Evolutionary conservation across 2,329 filamentous ascomycete genomes (phyloP).

Genomic region (Aspergillus uvarum): DNA sequence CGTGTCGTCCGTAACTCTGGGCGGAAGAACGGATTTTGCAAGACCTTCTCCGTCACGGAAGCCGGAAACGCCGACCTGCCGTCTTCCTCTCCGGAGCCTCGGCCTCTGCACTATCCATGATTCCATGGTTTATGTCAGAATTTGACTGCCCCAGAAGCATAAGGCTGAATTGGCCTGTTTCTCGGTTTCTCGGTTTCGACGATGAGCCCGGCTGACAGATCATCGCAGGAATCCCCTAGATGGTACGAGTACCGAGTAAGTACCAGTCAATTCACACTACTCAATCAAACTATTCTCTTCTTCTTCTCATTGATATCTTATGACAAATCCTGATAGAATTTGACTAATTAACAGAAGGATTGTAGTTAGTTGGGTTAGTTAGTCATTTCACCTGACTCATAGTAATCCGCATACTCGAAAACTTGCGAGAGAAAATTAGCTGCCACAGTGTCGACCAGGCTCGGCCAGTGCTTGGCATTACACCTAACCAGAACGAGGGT

Average conservation of each 20-base stretch:
- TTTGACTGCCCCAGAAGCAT: not conserved
- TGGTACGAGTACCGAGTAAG: too few relatives aligned
- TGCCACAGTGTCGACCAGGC: not conserved
- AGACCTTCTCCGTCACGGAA: slow-evolving; percentile 1
- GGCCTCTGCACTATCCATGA: not conserved
- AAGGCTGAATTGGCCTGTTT: slow-evolving; percentile 1
- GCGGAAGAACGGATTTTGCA: slow-evolving; percentile 2
- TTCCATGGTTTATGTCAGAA: slow-evolving; percentile 1
- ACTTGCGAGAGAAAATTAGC: not conserved
- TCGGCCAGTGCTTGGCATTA: slow-evolving; percentile 4
- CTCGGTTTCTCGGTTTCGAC: not conserved
- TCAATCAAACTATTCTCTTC: not conserved
- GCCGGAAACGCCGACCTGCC: slow-evolving; percentile 14
- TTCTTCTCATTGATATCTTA: not conserved
- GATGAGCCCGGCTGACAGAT: not conserved
- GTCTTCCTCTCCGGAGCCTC: not conserved
- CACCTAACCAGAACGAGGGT: slow-evolving; percentile 3
- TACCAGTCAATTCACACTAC: not conserved
- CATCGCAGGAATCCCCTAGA: not conserved
- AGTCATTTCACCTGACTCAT: not conserved
- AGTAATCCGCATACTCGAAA: not conserved
- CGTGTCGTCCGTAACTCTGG: too few relatives aligned
- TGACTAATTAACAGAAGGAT: not conserved
- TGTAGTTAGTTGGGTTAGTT: not conserved
- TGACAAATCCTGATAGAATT: not conserved